Evolutionary conservation across 257 asterid species (phyloP).

Genomic region (Coffea canephora): DNA sequence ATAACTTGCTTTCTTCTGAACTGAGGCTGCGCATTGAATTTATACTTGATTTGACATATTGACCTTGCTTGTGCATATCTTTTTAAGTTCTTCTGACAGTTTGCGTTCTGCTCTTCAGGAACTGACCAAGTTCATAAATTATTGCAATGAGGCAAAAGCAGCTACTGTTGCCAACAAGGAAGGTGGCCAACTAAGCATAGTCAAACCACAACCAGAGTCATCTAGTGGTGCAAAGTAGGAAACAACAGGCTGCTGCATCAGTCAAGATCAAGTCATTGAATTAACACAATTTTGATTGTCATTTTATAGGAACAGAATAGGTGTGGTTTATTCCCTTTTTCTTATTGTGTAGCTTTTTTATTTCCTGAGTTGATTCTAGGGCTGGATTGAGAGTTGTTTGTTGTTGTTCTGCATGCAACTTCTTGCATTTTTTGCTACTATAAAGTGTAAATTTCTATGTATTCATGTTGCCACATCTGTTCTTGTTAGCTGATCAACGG

Average conservation of each 20-base stretch:
- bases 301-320: neutral
- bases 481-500: neutral
- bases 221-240: conserved; percentile 53
- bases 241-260: neutral
- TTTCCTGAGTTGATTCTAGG: neutral
- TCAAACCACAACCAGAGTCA: conserved; percentile 46
- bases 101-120: conserved; percentile 26
- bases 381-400: neutral
- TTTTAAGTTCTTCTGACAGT: conserved; percentile 4
- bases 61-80: neutral
- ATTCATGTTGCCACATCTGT: neutral
- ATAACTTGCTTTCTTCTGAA: too few relatives aligned
- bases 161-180: conserved; percentile 83
- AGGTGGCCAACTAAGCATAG: conserved; percentile 79
- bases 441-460: neutral
- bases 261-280: neutral
- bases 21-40: neutral
- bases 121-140: conserved; percentile 47
- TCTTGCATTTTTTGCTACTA: neutral
- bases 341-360: neutral
- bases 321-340: neutral
- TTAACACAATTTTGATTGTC: conserved; percentile 8
- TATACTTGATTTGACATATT: neutral
- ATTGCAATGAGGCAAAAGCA: conserved; percentile 54
- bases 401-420: neutral